Base-by-base conservation (phyloP, 805 yeast genomes). In the Yamadazyma olivae region DNA sequence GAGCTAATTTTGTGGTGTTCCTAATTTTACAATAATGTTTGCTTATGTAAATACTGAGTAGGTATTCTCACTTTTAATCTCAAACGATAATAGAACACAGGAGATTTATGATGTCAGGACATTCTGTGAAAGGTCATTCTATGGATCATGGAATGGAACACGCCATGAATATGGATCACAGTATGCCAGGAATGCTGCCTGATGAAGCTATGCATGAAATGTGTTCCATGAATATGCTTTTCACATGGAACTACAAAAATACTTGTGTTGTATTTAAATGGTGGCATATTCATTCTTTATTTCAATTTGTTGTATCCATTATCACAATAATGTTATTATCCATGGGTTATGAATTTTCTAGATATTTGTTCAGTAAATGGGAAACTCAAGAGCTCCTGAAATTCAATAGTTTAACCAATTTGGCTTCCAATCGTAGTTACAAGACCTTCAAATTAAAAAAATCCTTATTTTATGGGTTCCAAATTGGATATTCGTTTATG, bases 231-330 rank as follows among this genome's bases (percentile, higher is more conserved):
- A 71, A 74, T 53, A 86, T 84, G 93, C 49, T 82, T 6, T 82
- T 86, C 54, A 83, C 89, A 5, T 86, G 93, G 90, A 77, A 79
- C 43, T 81, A 83, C 61, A 62, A 73, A 34, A 75, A 85, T 53
- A 70, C 84, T 5, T 86, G 95, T 54, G 75, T 86, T 7, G 72
- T 86, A 7, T 83, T 82, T 56, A 60, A 65, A 38, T 81, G 90
- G 85, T 86, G 95, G 95, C 91, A 83, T 47, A 74, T 86, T 36
- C 66, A 64, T 32, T 72, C 80, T 1, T 50, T 60, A 5, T 28
- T 57, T 2, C 80, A 77, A 5, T 71, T 86, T 32, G 6, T 81
- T 2, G 38, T 75, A 5, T 71, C 87, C 2, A 51, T 83, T 26
- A 8, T 74, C 1, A 69, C 71, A 1, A 66, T 85, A 17, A 66